Base-by-base conservation (phyloP, 2,329 filamentous ascomycete genomes). In the Botrytis byssoidea region DNA sequence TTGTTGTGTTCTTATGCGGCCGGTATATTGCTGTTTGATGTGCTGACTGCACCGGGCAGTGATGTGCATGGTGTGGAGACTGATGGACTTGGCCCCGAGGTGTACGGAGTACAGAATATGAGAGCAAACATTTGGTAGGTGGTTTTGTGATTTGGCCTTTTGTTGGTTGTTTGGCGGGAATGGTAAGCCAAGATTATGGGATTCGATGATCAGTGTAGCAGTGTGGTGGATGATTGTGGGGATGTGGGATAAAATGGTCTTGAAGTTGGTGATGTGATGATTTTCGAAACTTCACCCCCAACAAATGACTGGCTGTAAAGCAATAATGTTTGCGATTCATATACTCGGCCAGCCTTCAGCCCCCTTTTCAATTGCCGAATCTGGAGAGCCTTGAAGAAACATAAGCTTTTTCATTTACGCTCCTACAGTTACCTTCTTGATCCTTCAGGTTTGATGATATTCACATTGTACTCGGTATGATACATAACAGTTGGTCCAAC, bases 401-500 rank as follows among this genome's bases (percentile, higher is more conserved):
- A 51, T 35, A 67, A 67, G 64, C 44, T 51, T 67, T 67, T 67
- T 12, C 8, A 57, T 6, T 29, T 29, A 20, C n/a, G 37, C 35
- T 29, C 48, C 22, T 5, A 55, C 46, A 55, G n/a, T 35, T 55
- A 55, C 32, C 65, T 51, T 67, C 8, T 51, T 67, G 46, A 68
- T 68, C 46, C 46, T 68, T n/a, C 18, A 29, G 32, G 46, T 68
- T 55, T 68, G 65, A 68, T 55, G 65, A 42, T 68, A 68, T 57
- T 68, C 65, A 68, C 12, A 29, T 68, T 25, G n/a, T n/a, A n/a
- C 48, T 51, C 25, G 25, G 25, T 42, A 55, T 55, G 16, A 40
- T 37, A 67, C 48, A 55, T 22, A 63, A 63, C 60, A 63, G 35
- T 64, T 55, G 35, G 65, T 14, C 25, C 48, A 68, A 55, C 46